Conservation (phyloP, 345 rosid genomes). For the Orychophragmus violaceus region DNA sequence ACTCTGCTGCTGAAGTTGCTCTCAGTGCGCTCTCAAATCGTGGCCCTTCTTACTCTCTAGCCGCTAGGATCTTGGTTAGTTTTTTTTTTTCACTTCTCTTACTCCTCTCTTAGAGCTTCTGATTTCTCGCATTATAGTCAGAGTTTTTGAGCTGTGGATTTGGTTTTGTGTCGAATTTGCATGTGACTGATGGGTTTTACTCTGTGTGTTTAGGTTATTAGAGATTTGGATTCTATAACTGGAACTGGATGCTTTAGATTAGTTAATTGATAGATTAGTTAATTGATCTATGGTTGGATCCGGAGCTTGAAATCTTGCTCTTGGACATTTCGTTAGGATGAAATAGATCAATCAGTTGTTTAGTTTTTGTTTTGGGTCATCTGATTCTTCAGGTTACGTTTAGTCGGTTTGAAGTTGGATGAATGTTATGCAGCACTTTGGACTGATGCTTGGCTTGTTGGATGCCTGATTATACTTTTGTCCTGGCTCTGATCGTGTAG, state of each 20-base stretch:
- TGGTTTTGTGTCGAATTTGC: not conserved
- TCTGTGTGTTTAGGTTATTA: slow-evolving; percentile 1
- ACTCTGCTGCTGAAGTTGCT: slow-evolving; percentile 88
- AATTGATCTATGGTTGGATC: slow-evolving; percentile 18
- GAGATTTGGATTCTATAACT: not conserved
- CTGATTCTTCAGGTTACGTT: too few relatives aligned
- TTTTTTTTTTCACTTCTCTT: not conserved
- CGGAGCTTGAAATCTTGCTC: not conserved
- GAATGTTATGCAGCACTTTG: not conserved
- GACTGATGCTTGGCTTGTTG: not conserved
- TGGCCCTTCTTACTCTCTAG: slow-evolving; percentile 93
- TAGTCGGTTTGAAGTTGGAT: too few relatives aligned
- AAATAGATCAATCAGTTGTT: not conserved
- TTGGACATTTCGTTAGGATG: not conserved
- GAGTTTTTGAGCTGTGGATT: too few relatives aligned
- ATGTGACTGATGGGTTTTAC: not conserved
- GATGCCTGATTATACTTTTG: slow-evolving; percentile 15
- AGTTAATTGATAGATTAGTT: too few relatives aligned
- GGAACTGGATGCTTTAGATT: not conserved
- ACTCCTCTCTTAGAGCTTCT: too few relatives aligned
- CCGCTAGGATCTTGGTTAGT: slow-evolving; percentile 90
- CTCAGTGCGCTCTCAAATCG: slow-evolving; percentile 85
- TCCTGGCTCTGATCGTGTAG: slow-evolving; percentile 39
- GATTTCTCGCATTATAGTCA: too few relatives aligned
- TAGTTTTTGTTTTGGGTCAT: not conserved